These are phyloP conservation scores for Podaxis pistillaris DNA, from an alignment of 768 basidiomycete genomes.

Conservation along the genomic window DNA sequence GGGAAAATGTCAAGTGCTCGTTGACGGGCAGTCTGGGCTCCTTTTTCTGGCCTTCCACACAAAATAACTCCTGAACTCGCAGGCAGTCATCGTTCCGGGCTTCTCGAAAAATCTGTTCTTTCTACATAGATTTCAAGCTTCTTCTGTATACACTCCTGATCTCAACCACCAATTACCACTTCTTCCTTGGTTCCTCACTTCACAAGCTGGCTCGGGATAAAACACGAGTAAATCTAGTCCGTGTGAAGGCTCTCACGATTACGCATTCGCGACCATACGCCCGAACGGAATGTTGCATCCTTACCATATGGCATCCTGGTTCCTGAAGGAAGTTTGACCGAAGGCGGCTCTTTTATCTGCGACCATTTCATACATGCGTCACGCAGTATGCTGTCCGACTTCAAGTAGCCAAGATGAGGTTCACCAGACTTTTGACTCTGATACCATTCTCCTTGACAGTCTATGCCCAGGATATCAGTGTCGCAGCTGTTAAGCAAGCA, in stretches of 20 bases:
- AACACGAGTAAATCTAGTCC: neutral
- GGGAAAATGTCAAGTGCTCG: slow-evolving; percentile 10
- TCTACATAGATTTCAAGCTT: neutral
- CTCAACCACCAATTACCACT: neutral
- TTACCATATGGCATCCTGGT: neutral
- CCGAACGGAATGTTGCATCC: neutral
- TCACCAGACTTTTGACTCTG: neutral
- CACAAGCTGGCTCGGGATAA: neutral
- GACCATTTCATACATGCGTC: neutral
- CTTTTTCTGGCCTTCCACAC: neutral
- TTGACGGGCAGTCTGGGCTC: slow-evolving; percentile 3
- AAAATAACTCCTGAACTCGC: neutral
- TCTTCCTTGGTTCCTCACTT: neutral
- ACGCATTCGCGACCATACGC: neutral
- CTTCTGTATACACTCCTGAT: neutral
- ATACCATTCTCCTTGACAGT: neutral
- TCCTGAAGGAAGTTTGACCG: neutral
- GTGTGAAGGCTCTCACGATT: neutral
- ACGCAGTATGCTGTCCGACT: neutral
- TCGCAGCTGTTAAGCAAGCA: slow-evolving; percentile 21
- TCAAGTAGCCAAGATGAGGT: neutral
- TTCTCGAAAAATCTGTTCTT: neutral
- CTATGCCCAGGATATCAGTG: slow-evolving; percentile 24
- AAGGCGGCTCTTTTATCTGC: neutral
- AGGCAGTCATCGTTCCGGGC: neutral